These are phyloP conservation scores for Phytophthora nicotianae DNA, from an alignment of 352 stramenopile species.

Conservation along the genomic window DNA sequence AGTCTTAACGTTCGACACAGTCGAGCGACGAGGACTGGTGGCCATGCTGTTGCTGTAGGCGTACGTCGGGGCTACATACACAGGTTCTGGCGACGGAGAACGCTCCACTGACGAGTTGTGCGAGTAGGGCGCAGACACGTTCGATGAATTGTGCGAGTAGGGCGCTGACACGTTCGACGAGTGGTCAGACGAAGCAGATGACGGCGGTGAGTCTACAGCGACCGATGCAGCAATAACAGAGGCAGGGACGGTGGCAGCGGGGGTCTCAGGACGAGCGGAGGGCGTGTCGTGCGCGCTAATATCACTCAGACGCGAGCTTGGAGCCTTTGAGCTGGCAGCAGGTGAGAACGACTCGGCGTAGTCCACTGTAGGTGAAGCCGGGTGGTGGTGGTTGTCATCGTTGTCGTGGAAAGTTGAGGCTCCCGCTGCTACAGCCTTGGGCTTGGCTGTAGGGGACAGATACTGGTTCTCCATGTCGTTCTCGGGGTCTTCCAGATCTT, in stretches of 20 bases:
- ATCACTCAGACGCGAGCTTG: slow-evolving; percentile 21
- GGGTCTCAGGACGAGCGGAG: neutral
- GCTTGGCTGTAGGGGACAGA: slow-evolving; percentile 60
- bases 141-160: too few species aligned
- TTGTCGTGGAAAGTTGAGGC: slow-evolving; percentile 34
- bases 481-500: slow-evolving; percentile 40
- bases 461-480: slow-evolving; percentile 65
- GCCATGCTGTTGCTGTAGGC: slow-evolving; percentile 34
- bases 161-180: slow-evolving; percentile 26
- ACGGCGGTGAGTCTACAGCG: slow-evolving; percentile 25
- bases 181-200: slow-evolving; percentile 18
- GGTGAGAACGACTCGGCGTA: slow-evolving; percentile 60
- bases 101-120: slow-evolving; percentile 18
- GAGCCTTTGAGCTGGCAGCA: slow-evolving; percentile 33
- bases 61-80: slow-evolving; percentile 32
- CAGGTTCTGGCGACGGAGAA: slow-evolving; percentile 20
- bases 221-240: slow-evolving; percentile 36
- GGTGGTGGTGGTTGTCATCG: slow-evolving; percentile 29
- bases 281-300: slow-evolving; percentile 5
- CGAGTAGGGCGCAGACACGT: slow-evolving; percentile 20
- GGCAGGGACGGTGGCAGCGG: slow-evolving; percentile 19
- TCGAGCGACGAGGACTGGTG: slow-evolving; percentile 32
- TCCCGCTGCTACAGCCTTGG: slow-evolving; percentile 33
- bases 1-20: slow-evolving; percentile 26
- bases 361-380: slow-evolving; percentile 54